A percentile compares a stretch with the other conserved stretches of the same genome.
Evolutionary conservation across 2,329 filamentous ascomycete species (phyloP).

Genomic region (Colletotrichum sp.): DNA sequence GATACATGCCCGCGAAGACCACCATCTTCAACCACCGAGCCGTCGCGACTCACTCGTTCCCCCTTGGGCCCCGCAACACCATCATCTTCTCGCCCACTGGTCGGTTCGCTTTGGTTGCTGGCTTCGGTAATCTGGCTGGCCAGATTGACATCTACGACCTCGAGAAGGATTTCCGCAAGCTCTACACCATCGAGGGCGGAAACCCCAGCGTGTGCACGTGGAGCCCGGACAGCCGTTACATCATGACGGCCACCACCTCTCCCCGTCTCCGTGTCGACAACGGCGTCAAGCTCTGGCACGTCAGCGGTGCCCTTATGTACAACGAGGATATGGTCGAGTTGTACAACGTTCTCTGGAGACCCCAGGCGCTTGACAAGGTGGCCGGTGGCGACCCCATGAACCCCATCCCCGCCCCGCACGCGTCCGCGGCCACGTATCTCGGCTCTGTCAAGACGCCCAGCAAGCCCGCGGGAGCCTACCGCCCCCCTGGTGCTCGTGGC

Average conservation of each 20-base stretch:
- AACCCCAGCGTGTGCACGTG: conserved; percentile 97
- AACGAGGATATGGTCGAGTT: conserved; percentile 94
- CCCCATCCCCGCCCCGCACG: conserved; percentile 77
- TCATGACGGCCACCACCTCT: conserved; percentile 97
- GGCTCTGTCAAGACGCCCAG: conserved; percentile 91
- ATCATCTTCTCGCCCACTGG: conserved; percentile 94
- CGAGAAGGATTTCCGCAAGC: conserved; percentile 90
- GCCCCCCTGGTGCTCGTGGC: conserved; percentile 91
- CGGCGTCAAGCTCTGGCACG: conserved; percentile 93
- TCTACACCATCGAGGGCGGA: conserved; percentile 92
- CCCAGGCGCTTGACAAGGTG: conserved; percentile 67
- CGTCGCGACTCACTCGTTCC: conserved; percentile 82
- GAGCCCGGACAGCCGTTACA: conserved; percentile 94
- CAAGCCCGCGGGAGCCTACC: conserved; percentile 96
- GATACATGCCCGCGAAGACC: conserved; percentile 98
- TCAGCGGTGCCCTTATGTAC: conserved; percentile 88
- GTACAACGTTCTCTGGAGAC: conserved; percentile 90
- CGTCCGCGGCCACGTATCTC: conserved; percentile 82
- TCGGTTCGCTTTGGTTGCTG: conserved; percentile 90
- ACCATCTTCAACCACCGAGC: conserved; percentile 96
- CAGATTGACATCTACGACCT: conserved; percentile 98
- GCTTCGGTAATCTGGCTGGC: conserved; percentile 95
- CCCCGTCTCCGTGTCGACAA: conserved; percentile 96
- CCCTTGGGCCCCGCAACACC: conserved; percentile 89
- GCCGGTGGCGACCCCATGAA: conserved; percentile 72